These are phyloP conservation scores for Fusarium sambucinum DNA, from an alignment of 2,329 filamentous ascomycete genomes.

Conservation along the genomic window DNA sequence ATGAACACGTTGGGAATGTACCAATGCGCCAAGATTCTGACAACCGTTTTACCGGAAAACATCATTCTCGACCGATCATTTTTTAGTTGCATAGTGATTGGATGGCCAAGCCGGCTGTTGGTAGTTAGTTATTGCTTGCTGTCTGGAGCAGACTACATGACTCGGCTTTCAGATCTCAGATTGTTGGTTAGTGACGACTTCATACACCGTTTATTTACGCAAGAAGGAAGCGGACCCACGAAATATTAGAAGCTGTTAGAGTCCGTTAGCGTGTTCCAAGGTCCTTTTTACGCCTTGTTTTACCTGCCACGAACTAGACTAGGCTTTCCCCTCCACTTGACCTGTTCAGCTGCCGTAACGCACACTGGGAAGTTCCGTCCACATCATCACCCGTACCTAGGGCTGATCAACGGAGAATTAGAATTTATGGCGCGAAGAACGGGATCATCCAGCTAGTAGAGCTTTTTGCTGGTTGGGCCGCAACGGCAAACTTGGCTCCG, in stretches of 20 bases:
- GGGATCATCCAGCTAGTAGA: neutral
- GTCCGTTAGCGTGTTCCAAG: neutral
- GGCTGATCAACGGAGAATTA: neutral
- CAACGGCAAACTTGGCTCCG: neutral
- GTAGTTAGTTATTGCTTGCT: neutral
- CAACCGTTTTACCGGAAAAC: neutral
- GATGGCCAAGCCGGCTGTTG: neutral
- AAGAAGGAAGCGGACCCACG: neutral
- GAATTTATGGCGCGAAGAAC: neutral
- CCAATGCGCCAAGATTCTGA: neutral
- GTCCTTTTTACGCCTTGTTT: neutral
- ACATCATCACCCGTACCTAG: neutral
- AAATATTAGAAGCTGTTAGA: too few species aligned
- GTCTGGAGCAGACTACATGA: neutral
- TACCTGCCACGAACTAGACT: neutral
- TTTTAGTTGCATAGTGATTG: neutral
- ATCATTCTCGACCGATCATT: neutral
- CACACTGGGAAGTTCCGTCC: neutral
- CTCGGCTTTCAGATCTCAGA: neutral
- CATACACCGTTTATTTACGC: neutral
- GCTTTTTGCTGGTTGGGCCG: neutral
- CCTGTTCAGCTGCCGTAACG: neutral
- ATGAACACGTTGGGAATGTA: neutral
- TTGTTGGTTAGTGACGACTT: neutral
- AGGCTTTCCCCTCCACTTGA: neutral